Evolutionary conservation across 2,329 filamentous ascomycete genomes (phyloP).

Genomic region (Ustulina deusta): DNA sequence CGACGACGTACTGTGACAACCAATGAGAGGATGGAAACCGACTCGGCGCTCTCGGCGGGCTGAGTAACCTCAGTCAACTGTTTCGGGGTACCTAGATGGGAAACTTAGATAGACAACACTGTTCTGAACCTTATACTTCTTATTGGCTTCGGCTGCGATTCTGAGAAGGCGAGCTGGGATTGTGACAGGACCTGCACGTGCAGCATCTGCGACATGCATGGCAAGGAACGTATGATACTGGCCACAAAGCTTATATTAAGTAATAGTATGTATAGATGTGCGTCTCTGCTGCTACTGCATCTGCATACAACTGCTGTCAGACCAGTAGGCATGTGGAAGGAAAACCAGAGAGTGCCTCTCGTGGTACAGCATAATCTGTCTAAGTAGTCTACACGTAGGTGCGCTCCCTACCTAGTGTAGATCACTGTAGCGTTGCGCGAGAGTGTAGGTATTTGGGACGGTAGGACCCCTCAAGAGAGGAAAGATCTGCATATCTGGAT

Average conservation of each 20-base stretch:
- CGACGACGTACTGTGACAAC: not conserved
- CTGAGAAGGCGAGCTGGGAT: not conserved
- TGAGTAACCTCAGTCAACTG: not conserved
- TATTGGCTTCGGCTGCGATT: not conserved
- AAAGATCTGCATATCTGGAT: slow-evolving; percentile 19
- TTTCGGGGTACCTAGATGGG: too few relatives aligned
- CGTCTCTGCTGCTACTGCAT: not conserved
- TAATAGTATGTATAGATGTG: not conserved
- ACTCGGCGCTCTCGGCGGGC: not conserved
- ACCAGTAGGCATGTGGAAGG: not conserved
- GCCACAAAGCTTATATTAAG: not conserved
- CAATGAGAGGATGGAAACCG: slow-evolving; percentile 14
- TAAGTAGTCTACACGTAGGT: too few relatives aligned
- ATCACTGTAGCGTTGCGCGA: not conserved
- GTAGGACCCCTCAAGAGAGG: slow-evolving; percentile 4
- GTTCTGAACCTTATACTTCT: not conserved
- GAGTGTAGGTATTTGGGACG: not conserved
- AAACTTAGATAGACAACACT: too few relatives aligned
- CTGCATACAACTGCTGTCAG: not conserved
- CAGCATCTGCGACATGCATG: not conserved
- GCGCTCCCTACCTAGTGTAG: too few relatives aligned
- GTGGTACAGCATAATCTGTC: not conserved
- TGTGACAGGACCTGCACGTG: not conserved
- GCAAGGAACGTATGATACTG: slow-evolving; percentile 7
- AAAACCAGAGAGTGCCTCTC: not conserved